Conservation (phyloP, 768 basidiomycete species). For the Tricholoma sp. region DNA sequence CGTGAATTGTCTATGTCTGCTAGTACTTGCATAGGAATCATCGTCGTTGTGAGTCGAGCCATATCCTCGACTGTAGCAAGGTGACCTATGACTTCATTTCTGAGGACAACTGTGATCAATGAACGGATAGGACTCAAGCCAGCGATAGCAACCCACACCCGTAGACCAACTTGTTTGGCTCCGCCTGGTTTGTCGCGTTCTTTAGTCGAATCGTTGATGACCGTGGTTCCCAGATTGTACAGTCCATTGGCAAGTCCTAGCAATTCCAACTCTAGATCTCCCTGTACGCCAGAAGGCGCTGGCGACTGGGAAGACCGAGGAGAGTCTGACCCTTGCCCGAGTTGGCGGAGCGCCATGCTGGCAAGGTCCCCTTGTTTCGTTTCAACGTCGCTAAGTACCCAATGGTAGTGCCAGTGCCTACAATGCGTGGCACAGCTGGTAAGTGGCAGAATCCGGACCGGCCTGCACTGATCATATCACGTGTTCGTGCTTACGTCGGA, state of each 20-base stretch:
- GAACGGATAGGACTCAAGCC: background rate
- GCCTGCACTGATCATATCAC: no score
- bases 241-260: slow-evolving; percentile 72
- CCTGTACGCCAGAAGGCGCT: slow-evolving; percentile 60
- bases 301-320: slow-evolving; percentile 74
- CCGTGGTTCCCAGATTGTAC: slow-evolving; percentile 79
- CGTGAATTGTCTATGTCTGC: slow-evolving; percentile 75
- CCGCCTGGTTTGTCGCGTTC: slow-evolving; percentile 68
- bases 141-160: slow-evolving; percentile 48
- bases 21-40: slow-evolving; percentile 72
- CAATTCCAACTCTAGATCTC: slow-evolving; percentile 72
- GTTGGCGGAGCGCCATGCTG: background rate
- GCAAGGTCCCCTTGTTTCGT: no score
- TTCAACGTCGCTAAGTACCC: no score
- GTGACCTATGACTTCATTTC: slow-evolving; percentile 72
- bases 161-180: slow-evolving; percentile 71
- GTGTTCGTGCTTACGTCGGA: no score
- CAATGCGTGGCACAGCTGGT: no score
- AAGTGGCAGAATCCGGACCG: no score
- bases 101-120: slow-evolving; percentile 21
- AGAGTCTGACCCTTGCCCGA: slow-evolving; percentile 50
- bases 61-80: slow-evolving; percentile 64
- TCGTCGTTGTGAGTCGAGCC: slow-evolving; percentile 54
- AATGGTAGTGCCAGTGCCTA: no score
- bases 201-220: slow-evolving; percentile 78